These are phyloP conservation scores for Marasmius fiardii DNA, from an alignment of 1,284 basidiomycete species.

Conservation along the genomic window DNA sequence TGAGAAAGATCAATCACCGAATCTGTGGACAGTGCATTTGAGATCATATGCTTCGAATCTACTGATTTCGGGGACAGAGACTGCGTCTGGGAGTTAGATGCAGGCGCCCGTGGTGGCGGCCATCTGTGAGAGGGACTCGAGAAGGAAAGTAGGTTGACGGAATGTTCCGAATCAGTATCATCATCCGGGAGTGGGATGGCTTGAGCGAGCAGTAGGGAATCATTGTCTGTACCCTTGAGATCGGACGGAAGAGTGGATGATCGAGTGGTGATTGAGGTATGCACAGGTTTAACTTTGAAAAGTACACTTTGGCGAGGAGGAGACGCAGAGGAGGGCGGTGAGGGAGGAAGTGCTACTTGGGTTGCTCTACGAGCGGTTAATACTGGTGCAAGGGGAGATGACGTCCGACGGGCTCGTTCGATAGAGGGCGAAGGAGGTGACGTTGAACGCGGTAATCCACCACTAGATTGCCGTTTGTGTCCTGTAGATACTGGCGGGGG, in stretches of 20 bases:
- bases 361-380: slow-evolving; percentile 42
- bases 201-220: slow-evolving; percentile 68
- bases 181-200: slow-evolving; percentile 69
- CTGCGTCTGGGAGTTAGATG: slow-evolving; percentile 27
- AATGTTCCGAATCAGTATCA: slow-evolving; percentile 64
- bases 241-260: slow-evolving; percentile 38
- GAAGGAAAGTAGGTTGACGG: slow-evolving; percentile 65
- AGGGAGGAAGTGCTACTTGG: slow-evolving; percentile 44
- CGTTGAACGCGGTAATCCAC: slow-evolving; percentile 35
- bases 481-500: slow-evolving; percentile 33
- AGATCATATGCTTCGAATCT: slow-evolving; percentile 44
- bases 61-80: slow-evolving; percentile 55
- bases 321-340: slow-evolving; percentile 33
- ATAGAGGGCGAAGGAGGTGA: slow-evolving; percentile 48
- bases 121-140: slow-evolving; percentile 62
- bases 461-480: slow-evolving; percentile 33
- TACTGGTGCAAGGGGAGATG: slow-evolving; percentile 44
- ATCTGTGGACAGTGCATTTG: slow-evolving; percentile 57
- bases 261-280: slow-evolving; percentile 26
- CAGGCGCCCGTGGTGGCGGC: slow-evolving; percentile 26
- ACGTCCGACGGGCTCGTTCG: slow-evolving; percentile 42
- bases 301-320: slow-evolving; percentile 16
- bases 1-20: slow-evolving; percentile 38
- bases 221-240: slow-evolving; percentile 39
- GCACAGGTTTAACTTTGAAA: slow-evolving; percentile 23